These are phyloP conservation scores for Eucalyptus albens DNA, from an alignment of 345 rosid species.

Conservation along the genomic window DNA sequence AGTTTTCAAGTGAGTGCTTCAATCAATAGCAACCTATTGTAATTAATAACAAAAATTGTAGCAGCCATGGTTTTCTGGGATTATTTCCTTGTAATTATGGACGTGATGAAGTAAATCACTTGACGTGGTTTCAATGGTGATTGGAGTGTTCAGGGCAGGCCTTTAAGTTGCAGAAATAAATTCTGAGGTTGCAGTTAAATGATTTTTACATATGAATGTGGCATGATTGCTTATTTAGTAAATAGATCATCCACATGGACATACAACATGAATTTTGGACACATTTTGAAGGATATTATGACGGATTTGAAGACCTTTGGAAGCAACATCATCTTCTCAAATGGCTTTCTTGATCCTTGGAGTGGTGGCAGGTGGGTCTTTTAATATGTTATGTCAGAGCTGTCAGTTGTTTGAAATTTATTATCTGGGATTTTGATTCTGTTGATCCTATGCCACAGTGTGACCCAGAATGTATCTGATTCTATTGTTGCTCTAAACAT, in stretches of 20 bases:
- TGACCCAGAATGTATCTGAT: constrained; percentile 64
- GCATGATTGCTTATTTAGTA: neutral
- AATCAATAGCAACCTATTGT: neutral
- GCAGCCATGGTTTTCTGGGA: neutral
- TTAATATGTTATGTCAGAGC: neutral
- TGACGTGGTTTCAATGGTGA: neutral
- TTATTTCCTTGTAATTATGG: neutral
- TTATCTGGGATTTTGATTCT: neutral
- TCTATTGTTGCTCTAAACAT: constrained; percentile 76
- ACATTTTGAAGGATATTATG: constrained; percentile 45
- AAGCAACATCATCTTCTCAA: constrained; percentile 92
- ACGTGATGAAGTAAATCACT: neutral
- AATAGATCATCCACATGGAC: neutral
- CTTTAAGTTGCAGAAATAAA: neutral
- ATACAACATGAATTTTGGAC: neutral
- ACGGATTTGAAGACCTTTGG: constrained; percentile 55
- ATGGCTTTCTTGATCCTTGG: constrained; percentile 93
- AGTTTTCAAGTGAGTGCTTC: neutral
- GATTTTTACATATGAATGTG: neutral
- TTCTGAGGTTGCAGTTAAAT: neutral
- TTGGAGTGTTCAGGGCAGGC: neutral
- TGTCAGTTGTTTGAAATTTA: neutral
- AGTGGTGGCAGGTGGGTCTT: constrained; percentile 79
- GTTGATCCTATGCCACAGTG: constrained; percentile 30
- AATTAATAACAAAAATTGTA: neutral